These are phyloP conservation scores for Lactarius pseudohatsudake DNA, from an alignment of 768 basidiomycete species.

Conservation along the genomic window DNA sequence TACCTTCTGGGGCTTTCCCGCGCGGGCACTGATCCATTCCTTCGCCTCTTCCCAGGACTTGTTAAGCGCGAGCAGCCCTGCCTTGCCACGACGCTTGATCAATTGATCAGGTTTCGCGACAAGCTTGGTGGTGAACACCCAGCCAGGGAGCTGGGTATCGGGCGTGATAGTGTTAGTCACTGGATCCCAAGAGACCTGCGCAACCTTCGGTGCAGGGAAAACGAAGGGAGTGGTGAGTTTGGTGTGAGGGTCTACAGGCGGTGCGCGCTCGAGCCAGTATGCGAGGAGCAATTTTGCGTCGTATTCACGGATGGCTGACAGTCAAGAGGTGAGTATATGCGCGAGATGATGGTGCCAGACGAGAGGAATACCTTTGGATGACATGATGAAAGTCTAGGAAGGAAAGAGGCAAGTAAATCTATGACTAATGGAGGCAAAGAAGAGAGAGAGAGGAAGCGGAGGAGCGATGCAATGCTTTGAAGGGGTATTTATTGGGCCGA, in stretches of 20 bases:
- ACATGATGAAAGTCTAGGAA: slow-evolving; percentile 21
- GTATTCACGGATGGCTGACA: slow-evolving; percentile 87
- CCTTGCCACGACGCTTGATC: slow-evolving; percentile 99
- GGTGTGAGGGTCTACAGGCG: slow-evolving; percentile 67
- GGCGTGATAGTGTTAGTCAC: slow-evolving; percentile 59
- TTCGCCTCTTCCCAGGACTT: slow-evolving; percentile 87
- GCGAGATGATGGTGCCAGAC: background rate
- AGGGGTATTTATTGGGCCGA: slow-evolving; percentile 28
- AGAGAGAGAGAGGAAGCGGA: background rate
- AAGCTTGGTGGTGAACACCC: slow-evolving; percentile 84
- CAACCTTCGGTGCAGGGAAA: slow-evolving; percentile 71
- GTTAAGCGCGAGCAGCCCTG: slow-evolving; percentile 92
- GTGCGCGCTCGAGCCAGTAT: slow-evolving; percentile 94
- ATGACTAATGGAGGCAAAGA: slow-evolving; percentile 10
- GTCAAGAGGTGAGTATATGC: slow-evolving; percentile 21
- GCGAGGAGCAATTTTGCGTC: slow-evolving; percentile 97
- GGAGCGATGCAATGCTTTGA: background rate
- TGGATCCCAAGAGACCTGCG: slow-evolving; percentile 85
- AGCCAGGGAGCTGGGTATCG: slow-evolving; percentile 63
- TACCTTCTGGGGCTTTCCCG: slow-evolving; percentile 92
- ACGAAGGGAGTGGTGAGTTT: slow-evolving; percentile 55
- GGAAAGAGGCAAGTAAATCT: slow-evolving; percentile 3
- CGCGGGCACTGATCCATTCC: slow-evolving; percentile 82
- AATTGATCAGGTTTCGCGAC: slow-evolving; percentile 98
- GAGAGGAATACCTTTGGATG: slow-evolving; percentile 26